Percentiles rank a stretch among this genome's conserved stretches.
These are phyloP conservation scores for Lactarius vividus DNA, from an alignment of 768 basidiomycete genomes.

Conservation along the genomic window DNA sequence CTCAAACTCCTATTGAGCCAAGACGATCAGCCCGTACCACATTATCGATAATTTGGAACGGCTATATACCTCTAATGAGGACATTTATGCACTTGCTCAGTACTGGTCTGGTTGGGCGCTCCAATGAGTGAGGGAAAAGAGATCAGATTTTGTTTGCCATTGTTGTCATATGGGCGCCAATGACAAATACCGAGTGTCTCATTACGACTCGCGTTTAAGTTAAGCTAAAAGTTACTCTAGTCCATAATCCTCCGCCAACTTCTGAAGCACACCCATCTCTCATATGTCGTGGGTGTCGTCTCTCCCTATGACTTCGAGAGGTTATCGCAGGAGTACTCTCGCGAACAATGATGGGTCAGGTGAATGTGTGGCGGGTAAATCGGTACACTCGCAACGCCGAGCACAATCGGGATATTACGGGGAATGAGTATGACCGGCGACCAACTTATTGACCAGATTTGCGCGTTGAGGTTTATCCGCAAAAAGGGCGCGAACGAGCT, in stretches of 20 bases:
- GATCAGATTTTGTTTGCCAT: constrained; percentile 15
- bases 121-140: background rate
- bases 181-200: background rate
- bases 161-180: constrained; percentile 18
- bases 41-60: background rate
- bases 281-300: background rate
- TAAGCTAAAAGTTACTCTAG: background rate
- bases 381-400: background rate
- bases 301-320: background rate
- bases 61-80: constrained; percentile 29
- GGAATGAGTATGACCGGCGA: constrained; percentile 52
- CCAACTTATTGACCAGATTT: constrained; percentile 73
- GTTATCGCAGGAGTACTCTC: background rate
- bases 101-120: background rate
- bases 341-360: background rate
- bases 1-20: constrained; percentile 67
- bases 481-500: constrained; percentile 83
- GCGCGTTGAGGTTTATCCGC: constrained; percentile 82
- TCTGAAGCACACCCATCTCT: background rate
- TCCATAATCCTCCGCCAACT: background rate
- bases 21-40: constrained; percentile 3
- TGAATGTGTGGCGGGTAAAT: background rate
- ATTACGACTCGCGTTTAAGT: too few species aligned
- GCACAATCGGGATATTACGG: constrained; percentile 5
- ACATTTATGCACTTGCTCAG: constrained; percentile 23